Percentiles rank a stretch among this genome's conserved stretches.
Conservation (phyloP, 257 asterid species). For the Nicotiana otophora region DNA sequence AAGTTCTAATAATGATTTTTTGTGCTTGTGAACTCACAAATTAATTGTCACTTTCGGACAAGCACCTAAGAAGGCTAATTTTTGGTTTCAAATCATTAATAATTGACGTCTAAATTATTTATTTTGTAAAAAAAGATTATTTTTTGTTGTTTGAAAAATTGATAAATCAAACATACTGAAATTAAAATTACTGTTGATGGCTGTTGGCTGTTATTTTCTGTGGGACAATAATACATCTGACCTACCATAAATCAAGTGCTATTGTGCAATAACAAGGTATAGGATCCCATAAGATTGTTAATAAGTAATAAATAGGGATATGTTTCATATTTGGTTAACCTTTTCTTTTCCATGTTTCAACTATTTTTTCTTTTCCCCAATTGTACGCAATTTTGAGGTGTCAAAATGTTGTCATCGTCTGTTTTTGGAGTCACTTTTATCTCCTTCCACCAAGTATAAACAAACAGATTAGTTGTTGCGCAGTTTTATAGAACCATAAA, state of each 20-base stretch:
- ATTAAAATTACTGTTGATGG: neutral
- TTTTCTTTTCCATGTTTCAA: neutral
- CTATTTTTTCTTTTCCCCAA: neutral
- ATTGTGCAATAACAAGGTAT: neutral
- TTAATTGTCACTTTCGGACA: neutral
- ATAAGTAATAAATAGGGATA: neutral
- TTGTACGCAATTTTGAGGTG: neutral
- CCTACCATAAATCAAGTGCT: neutral
- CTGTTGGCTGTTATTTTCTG: neutral
- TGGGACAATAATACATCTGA: neutral
- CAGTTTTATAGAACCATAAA: neutral
- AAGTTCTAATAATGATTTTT: neutral
- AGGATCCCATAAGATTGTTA: neutral
- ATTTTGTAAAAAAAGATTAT: too few species aligned
- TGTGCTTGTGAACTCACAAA: too few species aligned
- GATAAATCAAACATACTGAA: neutral
- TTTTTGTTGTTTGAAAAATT: too few species aligned
- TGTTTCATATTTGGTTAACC: neutral
- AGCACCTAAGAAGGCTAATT: neutral
- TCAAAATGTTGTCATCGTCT: neutral
- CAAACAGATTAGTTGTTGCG: neutral
- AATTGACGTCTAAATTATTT: neutral
- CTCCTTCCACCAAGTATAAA: constrained; percentile 1
- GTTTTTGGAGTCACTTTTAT: neutral
- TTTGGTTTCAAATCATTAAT: neutral